Conservation (phyloP, 768 basidiomycete species). For the Rhizopogon vesiculosus region DNA sequence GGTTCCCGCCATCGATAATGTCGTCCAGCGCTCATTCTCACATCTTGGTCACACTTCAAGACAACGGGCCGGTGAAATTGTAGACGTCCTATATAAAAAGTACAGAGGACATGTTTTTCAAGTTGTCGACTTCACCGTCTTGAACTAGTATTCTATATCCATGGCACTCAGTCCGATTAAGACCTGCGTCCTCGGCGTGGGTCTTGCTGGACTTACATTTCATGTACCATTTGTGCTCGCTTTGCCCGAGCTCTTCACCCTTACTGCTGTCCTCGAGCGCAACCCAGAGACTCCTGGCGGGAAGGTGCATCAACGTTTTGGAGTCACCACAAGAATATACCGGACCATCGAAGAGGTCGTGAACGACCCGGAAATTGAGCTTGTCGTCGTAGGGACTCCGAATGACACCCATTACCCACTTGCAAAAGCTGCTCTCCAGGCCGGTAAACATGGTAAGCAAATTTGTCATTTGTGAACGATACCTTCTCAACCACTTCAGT, state of each 20-base stretch:
- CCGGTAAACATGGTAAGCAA: constrained; percentile 66
- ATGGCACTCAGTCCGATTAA: constrained; percentile 43
- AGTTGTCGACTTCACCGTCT: not conserved
- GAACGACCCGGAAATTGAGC: constrained; percentile 58
- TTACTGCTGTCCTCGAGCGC: constrained; percentile 73
- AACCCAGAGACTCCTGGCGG: constrained; percentile 58
- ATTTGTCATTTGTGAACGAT: not conserved
- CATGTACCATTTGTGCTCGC: constrained; percentile 78
- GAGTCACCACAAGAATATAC: constrained; percentile 53
- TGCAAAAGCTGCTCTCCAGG: constrained; percentile 58
- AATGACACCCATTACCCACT: constrained; percentile 69
- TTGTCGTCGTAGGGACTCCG: constrained; percentile 65
- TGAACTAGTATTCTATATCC: not conserved
- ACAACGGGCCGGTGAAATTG: constrained; percentile 4
- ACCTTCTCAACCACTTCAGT: constrained; percentile 33
- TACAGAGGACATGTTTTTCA: not conserved
- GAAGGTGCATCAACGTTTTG: constrained; percentile 63
- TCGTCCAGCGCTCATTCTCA: not conserved
- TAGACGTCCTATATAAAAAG: constrained; percentile 2
- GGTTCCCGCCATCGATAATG: not conserved
- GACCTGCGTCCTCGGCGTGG: constrained; percentile 72
- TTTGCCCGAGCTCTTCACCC: constrained; percentile 61
- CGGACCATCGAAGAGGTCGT: constrained; percentile 57
- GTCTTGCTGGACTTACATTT: constrained; percentile 73
- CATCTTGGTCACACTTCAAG: constrained; percentile 3